Evolutionary conservation across 164 flowering plant species (phyloP).

Genomic region (Kingdonia uniflora): DNA sequence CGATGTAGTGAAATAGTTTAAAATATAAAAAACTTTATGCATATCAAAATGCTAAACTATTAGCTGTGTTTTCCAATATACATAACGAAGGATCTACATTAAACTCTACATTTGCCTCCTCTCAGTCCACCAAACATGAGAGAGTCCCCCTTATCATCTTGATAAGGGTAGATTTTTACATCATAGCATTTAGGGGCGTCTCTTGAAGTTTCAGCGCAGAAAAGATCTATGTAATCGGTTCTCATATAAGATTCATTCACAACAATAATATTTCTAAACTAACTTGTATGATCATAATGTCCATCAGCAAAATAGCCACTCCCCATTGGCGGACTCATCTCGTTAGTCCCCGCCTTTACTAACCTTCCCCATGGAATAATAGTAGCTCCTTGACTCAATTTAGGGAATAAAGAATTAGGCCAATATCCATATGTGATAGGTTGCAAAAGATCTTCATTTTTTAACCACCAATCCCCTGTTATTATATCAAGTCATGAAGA

Average conservation of each 20-base stretch:
- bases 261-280: not conserved
- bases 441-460: too few species aligned
- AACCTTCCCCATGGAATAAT: conserved; percentile 1
- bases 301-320: not conserved
- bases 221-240: too few species aligned
- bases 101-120: conserved; percentile 1
- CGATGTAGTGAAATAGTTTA: too few species aligned
- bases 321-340: not conserved
- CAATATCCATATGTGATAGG: conserved; percentile 8
- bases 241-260: not conserved
- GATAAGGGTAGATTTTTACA: not conserved
- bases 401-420: not conserved
- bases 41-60: too few species aligned
- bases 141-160: not conserved
- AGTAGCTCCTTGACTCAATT: not conserved
- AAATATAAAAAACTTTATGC: too few species aligned
- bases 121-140: conserved; percentile 3
- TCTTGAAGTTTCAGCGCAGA: not conserved
- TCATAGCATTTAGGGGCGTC: not conserved
- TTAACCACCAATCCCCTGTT: not conserved
- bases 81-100: not conserved
- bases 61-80: too few species aligned
- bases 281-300: not conserved
- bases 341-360: not conserved
- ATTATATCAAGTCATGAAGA: not conserved